Percentiles rank a stretch among this genome's conserved stretches.
Evolutionary conservation across 106 monocot genomes (phyloP).

Genomic region (Triglochin maritima): DNA sequence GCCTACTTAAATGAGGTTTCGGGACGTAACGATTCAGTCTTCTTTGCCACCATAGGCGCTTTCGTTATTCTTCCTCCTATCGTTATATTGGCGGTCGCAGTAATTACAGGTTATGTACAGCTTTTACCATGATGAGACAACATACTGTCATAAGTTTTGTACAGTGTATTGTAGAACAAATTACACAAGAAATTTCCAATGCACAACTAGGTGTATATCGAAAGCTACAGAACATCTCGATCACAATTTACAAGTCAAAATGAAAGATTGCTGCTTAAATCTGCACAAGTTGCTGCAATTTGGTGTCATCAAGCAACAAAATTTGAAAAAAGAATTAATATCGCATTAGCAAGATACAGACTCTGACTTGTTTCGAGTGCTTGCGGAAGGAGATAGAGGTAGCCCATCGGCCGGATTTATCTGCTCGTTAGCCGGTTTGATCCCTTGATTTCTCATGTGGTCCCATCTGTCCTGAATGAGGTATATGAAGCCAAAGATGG

Average conservation of each 20-base stretch:
- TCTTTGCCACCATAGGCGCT: conserved; percentile 79
- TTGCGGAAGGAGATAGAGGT: background rate
- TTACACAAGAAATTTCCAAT: background rate
- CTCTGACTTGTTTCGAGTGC: background rate
- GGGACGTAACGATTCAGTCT: conserved; percentile 53
- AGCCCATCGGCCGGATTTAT: background rate
- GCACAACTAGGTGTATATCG: background rate
- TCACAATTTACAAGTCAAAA: too few species aligned
- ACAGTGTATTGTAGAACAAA: background rate
- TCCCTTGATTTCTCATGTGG: conserved; percentile 49
- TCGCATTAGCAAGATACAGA: background rate
- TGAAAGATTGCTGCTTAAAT: background rate
- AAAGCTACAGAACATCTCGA: too few species aligned
- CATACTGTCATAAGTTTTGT: background rate
- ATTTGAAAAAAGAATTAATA: background rate
- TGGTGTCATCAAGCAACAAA: background rate
- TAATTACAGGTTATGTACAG: conserved; percentile 78
- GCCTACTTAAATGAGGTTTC: conserved; percentile 64
- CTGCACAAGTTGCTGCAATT: background rate
- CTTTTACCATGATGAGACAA: conserved; percentile 46
- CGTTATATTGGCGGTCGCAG: conserved; percentile 50
- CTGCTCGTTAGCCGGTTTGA: background rate
- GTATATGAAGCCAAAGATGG: conserved; percentile 38
- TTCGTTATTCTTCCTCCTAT: conserved; percentile 79
- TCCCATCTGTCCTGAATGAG: conserved; percentile 59